Conservation (phyloP, 257 asterid species). For the Echites panduratus region DNA sequence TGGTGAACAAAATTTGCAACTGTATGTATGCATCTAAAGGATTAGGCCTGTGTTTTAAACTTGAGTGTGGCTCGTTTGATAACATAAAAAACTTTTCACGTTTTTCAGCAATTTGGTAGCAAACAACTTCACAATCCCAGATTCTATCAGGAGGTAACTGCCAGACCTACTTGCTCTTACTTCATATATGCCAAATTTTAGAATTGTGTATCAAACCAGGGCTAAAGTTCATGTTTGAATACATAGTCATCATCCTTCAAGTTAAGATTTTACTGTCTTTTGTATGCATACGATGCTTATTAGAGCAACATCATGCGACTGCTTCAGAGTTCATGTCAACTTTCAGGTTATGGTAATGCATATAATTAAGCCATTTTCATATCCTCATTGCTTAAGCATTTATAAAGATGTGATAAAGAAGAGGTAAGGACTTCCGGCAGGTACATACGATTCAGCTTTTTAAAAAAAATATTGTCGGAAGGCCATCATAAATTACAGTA, state of each 20-base stretch:
- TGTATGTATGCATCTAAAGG: slow-evolving; percentile 37
- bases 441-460: not conserved
- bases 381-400: not conserved
- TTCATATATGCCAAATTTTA: slow-evolving; percentile 3
- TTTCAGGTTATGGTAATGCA: not conserved
- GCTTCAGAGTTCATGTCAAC: not conserved
- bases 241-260: not conserved
- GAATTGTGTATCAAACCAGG: not conserved
- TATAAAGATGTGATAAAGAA: not conserved
- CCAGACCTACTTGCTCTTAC: not conserved
- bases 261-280: too few species aligned
- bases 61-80: not conserved
- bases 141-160: slow-evolving; percentile 46
- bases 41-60: not conserved
- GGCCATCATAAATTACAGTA: not conserved
- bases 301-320: not conserved
- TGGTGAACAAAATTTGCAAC: slow-evolving; percentile 33
- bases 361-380: not conserved
- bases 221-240: not conserved
- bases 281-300: not conserved
- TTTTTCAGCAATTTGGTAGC: slow-evolving; percentile 59
- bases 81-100: slow-evolving; percentile 3
- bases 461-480: not conserved
- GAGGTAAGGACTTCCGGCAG: not conserved
- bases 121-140: slow-evolving; percentile 51